Base-by-base conservation (phyloP, 441 rosid genomes). In the Populus hybrid region DNA sequence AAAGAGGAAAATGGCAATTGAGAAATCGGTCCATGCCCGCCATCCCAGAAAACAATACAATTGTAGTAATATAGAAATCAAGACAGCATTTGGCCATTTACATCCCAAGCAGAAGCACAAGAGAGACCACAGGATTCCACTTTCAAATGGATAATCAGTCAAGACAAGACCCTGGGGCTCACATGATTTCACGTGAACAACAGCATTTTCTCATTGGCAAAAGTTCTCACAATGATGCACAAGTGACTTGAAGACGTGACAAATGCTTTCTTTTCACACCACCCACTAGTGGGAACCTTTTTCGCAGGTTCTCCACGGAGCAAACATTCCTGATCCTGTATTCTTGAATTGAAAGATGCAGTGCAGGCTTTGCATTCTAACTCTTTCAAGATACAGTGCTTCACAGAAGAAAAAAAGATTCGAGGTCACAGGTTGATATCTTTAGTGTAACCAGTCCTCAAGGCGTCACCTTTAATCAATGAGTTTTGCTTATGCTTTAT, bases 221-320 rank as follows among this genome's bases (percentile, higher is more conserved):
- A 76, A 50, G 10, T 28, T 24, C 16, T 64, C 61, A 14, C 57
- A 8, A 16, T 76, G 28, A 73, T 35, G 30, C 63, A 26, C 28
- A 69, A 59, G n/a, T 36, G 69, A 36, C 69, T 26, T 59, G 57
- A 10, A 36, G 68, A 69, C 38, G 23, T 28, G 75, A 71, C 75
- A 71, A 77, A 71, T 64, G 42, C 70, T 10, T 71, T 71, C 75
- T 71, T 63, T 64, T 40, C 50, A 71, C 63, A 72, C 75, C 80
- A 71, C 28, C 65, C 75, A 71, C 35, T 20, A 24, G 57, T 4
- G 21, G 28, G 36, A 14, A 35, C 38, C 26, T 9, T n/a, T 70
- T 66, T 8, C 59, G 35, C 24, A 77, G 69, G 26, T 59, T 69
- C 69, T 69, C 69, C 79, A 61, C 54, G 18, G 10, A 63, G 12